A percentile compares a stretch with the other conserved stretches of the same genome.
Conservation (phyloP, 495 filamentous ascomycete genomes). For the Oleoguttula mirabilis region DNA sequence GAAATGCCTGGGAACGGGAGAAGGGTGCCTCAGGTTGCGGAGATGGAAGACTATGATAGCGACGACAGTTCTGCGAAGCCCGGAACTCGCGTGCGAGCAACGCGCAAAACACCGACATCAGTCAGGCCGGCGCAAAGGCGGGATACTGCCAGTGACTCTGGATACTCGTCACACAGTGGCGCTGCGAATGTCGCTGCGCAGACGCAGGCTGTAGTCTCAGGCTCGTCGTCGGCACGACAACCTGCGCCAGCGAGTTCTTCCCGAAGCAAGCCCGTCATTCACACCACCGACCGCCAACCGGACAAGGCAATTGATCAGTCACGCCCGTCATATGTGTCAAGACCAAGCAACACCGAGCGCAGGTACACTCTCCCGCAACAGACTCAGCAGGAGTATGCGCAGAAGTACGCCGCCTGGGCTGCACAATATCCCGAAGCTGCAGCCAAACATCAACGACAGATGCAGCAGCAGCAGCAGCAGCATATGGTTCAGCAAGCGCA, state of each 20-base stretch:
- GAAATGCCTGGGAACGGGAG: conserved; percentile 3
- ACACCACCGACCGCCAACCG: background rate
- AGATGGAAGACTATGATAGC: conserved; percentile 47
- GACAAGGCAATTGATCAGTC: background rate
- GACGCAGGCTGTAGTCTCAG: conserved; percentile 17
- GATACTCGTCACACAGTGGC: conserved; percentile 53
- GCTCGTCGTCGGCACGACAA: background rate
- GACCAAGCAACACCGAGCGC: conserved; percentile 1
- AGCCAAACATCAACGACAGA: conserved; percentile 3
- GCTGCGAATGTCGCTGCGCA: conserved; percentile 46
- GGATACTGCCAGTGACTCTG: conserved; percentile 49
- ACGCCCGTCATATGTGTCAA: too few species aligned
- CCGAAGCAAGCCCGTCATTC: conserved; percentile 9
- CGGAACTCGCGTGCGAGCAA: conserved; percentile 41
- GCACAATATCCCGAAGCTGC: too few species aligned
- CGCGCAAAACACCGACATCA: conserved; percentile 33
- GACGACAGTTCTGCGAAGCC: conserved; percentile 36
- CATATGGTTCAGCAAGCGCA: background rate
- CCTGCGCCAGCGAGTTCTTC: conserved; percentile 10
- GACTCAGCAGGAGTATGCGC: background rate
- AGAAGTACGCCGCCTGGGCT: conserved; percentile 5
- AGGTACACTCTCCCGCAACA: conserved; percentile 3
- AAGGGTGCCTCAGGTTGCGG: conserved; percentile 30
- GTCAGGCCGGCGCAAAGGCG: conserved; percentile 15
- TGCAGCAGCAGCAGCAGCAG: conserved; percentile 7